These are phyloP conservation scores for Xerophyta viscosa DNA, from an alignment of 106 monocot genomes.

Conservation along the genomic window DNA sequence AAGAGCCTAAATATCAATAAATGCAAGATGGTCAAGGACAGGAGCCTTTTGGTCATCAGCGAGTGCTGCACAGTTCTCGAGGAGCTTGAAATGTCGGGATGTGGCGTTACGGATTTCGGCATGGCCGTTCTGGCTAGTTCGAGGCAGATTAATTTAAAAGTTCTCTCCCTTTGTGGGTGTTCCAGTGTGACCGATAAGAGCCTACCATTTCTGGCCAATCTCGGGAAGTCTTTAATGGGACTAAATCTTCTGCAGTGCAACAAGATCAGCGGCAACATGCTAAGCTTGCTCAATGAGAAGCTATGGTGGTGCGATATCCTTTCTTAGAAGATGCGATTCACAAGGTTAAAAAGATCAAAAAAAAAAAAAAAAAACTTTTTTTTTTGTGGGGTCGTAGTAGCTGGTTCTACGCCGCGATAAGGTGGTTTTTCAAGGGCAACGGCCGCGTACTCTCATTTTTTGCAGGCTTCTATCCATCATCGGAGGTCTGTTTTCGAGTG, in stretches of 20 bases:
- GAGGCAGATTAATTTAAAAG: slow-evolving; percentile 34
- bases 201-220: slow-evolving; percentile 43
- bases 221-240: slow-evolving; percentile 35
- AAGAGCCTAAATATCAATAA: slow-evolving; percentile 57
- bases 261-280: slow-evolving; percentile 27
- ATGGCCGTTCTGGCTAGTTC: slow-evolving; percentile 58
- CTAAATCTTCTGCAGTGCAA: slow-evolving; percentile 75
- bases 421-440: slow-evolving; percentile 21
- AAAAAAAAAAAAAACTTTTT: slow-evolving; percentile 8
- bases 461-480: slow-evolving; percentile 13
- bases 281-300: slow-evolving; percentile 52
- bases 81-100: slow-evolving; percentile 69
- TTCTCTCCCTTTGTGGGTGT: slow-evolving; percentile 72
- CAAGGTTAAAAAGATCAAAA: slow-evolving; percentile 1
- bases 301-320: slow-evolving; percentile 80
- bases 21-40: slow-evolving; percentile 67
- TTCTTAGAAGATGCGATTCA: slow-evolving; percentile 11
- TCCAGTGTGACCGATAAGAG: slow-evolving; percentile 39
- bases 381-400: slow-evolving; percentile 22
- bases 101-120: slow-evolving; percentile 58
- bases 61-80: slow-evolving; percentile 46
- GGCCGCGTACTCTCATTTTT: slow-evolving; percentile 34
- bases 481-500: slow-evolving; percentile 17
- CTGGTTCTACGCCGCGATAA: slow-evolving; percentile 13
- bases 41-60: slow-evolving; percentile 43